phyloP scores from a whole-genome alignment of 176 grass and related monocot genomes.

The Eragrostis nindensis region DNA sequence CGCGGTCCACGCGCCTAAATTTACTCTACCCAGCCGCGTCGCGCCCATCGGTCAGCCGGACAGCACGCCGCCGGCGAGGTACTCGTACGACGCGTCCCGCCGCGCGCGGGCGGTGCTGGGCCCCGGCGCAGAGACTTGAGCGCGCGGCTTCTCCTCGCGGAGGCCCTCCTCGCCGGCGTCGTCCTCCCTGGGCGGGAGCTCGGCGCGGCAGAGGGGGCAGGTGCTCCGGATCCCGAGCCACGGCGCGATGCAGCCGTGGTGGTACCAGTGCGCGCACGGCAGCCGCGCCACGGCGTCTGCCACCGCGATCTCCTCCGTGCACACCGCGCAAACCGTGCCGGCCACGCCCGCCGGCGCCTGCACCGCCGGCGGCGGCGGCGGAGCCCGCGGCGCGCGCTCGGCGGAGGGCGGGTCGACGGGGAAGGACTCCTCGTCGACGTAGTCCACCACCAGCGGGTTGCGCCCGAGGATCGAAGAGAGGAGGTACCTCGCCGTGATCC shows the following conservation, averaged over 20 bases:
- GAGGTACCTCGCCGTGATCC: constrained; percentile 62
- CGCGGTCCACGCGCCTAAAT: constrained; percentile 2
- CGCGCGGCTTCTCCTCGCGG: not conserved
- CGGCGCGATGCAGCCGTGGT: constrained; percentile 51
- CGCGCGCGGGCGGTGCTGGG: not conserved
- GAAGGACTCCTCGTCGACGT: constrained; percentile 65
- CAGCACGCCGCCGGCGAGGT: constrained; percentile 28
- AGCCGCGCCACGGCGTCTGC: constrained; percentile 44
- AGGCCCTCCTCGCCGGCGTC: not conserved
- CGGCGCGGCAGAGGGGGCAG: constrained; percentile 59
- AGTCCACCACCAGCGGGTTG: constrained; percentile 50
- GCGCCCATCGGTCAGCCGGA: constrained; percentile 42
- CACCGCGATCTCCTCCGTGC: constrained; percentile 51
- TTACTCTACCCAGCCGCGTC: not conserved
- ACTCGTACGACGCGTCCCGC: constrained; percentile 27
- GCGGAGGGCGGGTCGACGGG: constrained; percentile 10
- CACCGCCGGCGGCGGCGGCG: constrained; percentile 30
- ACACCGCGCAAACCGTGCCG: constrained; percentile 53
- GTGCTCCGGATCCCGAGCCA: constrained; percentile 56
- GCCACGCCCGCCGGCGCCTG: constrained; percentile 22
- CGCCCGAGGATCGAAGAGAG: constrained; percentile 44
- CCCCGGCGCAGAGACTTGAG: not conserved
- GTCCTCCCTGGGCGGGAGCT: constrained; percentile 43
- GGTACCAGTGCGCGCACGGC: constrained; percentile 63
- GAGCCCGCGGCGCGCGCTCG: not conserved